phyloP scores from a whole-genome alignment of 805 yeast species.

The Candida coquimbonensis region DNA sequence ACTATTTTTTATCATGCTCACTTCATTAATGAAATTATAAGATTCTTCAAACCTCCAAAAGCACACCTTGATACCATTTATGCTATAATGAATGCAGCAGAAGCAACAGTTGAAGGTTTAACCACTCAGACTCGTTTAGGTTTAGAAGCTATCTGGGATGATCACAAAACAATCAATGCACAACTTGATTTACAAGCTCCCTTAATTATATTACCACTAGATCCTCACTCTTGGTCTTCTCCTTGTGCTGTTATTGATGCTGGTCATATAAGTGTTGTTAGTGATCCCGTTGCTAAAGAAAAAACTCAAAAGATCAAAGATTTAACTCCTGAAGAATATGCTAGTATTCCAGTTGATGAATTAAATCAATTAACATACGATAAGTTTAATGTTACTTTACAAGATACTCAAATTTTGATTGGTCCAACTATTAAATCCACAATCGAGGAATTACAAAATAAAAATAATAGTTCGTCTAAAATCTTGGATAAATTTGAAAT shows the following conservation, averaged over 20 bases:
- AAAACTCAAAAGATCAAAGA: conserved; percentile 63
- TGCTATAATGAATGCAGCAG: conserved; percentile 90
- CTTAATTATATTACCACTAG: conserved; percentile 75
- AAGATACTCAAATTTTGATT: conserved; percentile 82
- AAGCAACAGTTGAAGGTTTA: conserved; percentile 86
- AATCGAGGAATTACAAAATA: conserved; percentile 57
- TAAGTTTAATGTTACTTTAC: conserved; percentile 65
- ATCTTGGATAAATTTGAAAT: conserved; percentile 73
- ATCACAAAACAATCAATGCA: conserved; percentile 84
- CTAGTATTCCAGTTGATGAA: conserved; percentile 29
- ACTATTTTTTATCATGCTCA: conserved; percentile 84
- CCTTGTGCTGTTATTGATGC: conserved; percentile 93
- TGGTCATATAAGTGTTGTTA: conserved; percentile 81
- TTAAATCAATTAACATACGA: conserved; percentile 73
- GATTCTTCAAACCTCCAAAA: conserved; percentile 82
- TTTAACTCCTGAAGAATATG: conserved; percentile 66
- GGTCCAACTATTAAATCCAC: conserved; percentile 79
- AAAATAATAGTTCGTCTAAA: conserved; percentile 35
- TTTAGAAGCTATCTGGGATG: conserved; percentile 86
- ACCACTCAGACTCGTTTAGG: conserved; percentile 88
- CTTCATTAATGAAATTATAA: conserved; percentile 66
- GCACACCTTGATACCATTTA: conserved; percentile 83
- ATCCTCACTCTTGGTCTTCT: conserved; percentile 69
- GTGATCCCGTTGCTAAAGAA: conserved; percentile 71
- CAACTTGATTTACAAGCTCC: conserved; percentile 93